phyloP scores from a whole-genome alignment of 2,329 filamentous ascomycete species.

The Neofusicoccum ribis region DNA sequence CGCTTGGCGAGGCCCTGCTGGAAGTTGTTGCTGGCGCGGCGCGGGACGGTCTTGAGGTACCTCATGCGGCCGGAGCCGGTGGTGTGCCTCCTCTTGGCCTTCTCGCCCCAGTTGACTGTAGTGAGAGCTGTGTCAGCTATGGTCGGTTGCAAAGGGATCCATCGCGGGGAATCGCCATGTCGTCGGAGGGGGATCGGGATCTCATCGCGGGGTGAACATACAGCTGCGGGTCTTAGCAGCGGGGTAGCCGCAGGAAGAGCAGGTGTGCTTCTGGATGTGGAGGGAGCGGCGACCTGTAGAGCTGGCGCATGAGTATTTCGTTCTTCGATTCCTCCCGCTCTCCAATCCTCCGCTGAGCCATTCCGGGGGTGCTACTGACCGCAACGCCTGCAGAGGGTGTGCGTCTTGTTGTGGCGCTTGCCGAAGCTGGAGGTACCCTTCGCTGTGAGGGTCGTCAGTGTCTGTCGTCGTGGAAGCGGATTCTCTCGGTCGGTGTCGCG shows the following conservation, averaged over 20 bases:
- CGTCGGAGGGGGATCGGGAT: constrained; percentile 1
- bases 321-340: constrained; percentile 21
- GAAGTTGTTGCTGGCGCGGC: constrained; percentile 98
- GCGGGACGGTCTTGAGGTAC: constrained; percentile 87
- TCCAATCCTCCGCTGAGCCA: constrained; percentile 10
- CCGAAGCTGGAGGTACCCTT: constrained; percentile 73
- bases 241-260: constrained; percentile 94
- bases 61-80: constrained; percentile 95
- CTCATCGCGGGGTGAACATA: constrained; percentile 59
- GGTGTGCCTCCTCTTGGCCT: constrained; percentile 99
- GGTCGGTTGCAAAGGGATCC: not conserved
- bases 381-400: constrained; percentile 97
- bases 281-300: constrained; percentile 83
- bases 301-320: constrained; percentile 35
- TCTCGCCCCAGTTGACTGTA: constrained; percentile 98
- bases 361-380: constrained; percentile 63
- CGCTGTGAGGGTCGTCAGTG: constrained; percentile 56
- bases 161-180: constrained; percentile 17
- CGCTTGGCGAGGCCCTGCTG: constrained; percentile 85
- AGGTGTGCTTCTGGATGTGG: constrained; percentile 99
- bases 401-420: constrained; percentile 95
- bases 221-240: constrained; percentile 97
- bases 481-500: constrained; percentile 16
- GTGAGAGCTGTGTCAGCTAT: constrained; percentile 30
- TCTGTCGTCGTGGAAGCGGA: constrained; percentile 27